Percentiles rank a stretch among this genome's conserved stretches.
Evolutionary conservation across 1,139 yeast genomes (phyloP).

Genomic region (Magnusiomyces ingens): DNA sequence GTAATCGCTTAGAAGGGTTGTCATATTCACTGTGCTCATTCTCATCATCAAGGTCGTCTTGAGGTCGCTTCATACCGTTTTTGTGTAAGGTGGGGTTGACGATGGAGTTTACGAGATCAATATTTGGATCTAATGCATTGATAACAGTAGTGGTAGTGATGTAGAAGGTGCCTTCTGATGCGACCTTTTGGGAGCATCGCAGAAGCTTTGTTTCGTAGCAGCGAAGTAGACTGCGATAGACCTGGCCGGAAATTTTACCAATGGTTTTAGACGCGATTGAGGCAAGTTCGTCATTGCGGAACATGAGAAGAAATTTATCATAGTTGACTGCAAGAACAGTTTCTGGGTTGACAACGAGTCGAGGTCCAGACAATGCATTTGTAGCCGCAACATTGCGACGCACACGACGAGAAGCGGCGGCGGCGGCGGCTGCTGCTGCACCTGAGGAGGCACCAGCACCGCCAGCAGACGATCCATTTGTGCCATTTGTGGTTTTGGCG

Average conservation of each 20-base stretch:
- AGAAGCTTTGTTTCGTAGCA: conserved; percentile 43
- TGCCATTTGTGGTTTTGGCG: conserved; percentile 27
- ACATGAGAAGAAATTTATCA: conserved; percentile 57
- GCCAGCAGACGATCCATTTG: conserved; percentile 6
- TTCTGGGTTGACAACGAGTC: conserved; percentile 23
- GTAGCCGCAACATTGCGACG: conserved; percentile 6
- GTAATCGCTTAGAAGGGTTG: conserved; percentile 16
- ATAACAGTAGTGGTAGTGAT: conserved; percentile 32
- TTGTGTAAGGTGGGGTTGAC: conserved; percentile 16
- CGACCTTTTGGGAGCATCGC: conserved; percentile 26
- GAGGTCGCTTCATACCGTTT: conserved; percentile 17
- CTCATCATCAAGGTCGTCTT: conserved; percentile 22
- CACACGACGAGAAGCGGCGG: conserved; percentile 10
- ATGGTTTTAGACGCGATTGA: conserved; percentile 60
- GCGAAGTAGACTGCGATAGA: conserved; percentile 55
- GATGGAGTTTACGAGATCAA: conserved; percentile 27
- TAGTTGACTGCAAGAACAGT: conserved; percentile 58
- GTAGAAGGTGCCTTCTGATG: conserved; percentile 26
- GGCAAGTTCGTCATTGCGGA: conserved; percentile 58
- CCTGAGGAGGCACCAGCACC: conserved; percentile 7
- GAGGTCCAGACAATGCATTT: conserved; percentile 5
- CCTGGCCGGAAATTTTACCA: conserved; percentile 60
- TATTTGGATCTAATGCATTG: conserved; percentile 24
- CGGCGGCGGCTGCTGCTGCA: conserved; percentile 6
- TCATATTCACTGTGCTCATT: conserved; percentile 19